Conservation (phyloP, 257 asterid genomes). For the Solanum chaucha region DNA sequence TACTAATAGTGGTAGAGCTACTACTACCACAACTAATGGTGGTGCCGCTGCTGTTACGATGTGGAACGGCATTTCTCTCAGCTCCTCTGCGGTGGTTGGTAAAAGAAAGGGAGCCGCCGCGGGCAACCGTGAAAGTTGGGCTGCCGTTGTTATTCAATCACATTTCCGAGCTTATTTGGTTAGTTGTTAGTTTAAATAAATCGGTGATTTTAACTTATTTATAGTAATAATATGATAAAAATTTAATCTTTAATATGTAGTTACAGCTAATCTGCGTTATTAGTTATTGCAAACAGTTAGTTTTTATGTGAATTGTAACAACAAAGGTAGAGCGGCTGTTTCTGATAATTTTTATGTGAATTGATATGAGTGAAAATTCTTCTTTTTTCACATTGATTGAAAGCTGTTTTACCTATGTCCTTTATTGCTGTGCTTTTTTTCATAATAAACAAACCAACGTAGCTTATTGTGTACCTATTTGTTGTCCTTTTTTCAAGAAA, state of each 20-base stretch:
- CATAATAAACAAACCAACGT: neutral
- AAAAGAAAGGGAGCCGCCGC: neutral
- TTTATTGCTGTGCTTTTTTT: neutral
- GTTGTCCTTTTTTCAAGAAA: neutral
- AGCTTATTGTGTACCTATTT: neutral
- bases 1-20: constrained; percentile 36
- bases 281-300: neutral
- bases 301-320: neutral
- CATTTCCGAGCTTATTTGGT: constrained; percentile 45
- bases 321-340: neutral
- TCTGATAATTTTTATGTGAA: no score
- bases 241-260: neutral
- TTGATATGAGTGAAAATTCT: no score
- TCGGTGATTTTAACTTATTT: neutral
- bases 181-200: neutral
- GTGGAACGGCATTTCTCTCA: neutral
- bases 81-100: constrained; percentile 7
- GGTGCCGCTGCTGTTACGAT: neutral
- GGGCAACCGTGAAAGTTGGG: constrained; percentile 16
- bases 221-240: neutral
- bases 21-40: neutral
- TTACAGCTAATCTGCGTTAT: neutral
- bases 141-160: constrained; percentile 33
- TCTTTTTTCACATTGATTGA: neutral
- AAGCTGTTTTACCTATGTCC: neutral